Evolutionary conservation across 2,329 filamentous ascomycete species (phyloP).

Genomic region (Aspergillus jensenii): DNA sequence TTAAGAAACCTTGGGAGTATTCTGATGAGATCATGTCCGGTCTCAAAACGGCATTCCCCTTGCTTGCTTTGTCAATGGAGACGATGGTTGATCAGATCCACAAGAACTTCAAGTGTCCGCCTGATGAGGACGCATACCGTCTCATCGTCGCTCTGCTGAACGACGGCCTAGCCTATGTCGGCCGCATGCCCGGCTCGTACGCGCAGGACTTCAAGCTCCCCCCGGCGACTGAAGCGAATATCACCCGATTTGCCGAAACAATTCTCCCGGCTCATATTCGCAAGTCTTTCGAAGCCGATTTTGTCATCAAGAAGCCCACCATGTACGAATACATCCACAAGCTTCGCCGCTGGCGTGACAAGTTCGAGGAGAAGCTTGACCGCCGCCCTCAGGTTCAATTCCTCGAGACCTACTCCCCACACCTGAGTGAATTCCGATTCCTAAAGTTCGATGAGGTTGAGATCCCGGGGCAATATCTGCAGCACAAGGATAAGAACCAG

Average conservation of each 20-base stretch:
- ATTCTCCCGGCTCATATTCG: conserved; percentile 93
- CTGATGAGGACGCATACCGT: conserved; percentile 95
- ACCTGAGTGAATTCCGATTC: conserved; percentile 94
- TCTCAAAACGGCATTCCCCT: conserved; percentile 93
- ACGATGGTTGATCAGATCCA: conserved; percentile 99
- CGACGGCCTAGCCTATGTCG: conserved; percentile 89
- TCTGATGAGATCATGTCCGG: conserved; percentile 94
- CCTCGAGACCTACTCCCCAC: conserved; percentile 82
- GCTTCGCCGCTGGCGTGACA: conserved; percentile 90
- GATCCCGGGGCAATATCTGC: conserved; percentile 92
- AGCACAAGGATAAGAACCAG: conserved; percentile 98
- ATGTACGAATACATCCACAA: conserved; percentile 99
- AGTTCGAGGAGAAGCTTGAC: conserved; percentile 97
- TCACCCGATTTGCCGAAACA: conserved; percentile 93
- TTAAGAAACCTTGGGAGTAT: conserved; percentile 89
- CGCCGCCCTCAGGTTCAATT: conserved; percentile 71
- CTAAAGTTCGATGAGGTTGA: conserved; percentile 99
- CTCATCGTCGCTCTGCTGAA: conserved; percentile 97
- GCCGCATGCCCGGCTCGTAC: conserved; percentile 80
- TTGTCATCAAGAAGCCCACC: conserved; percentile 90
- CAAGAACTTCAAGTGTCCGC: conserved; percentile 98
- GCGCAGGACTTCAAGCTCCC: conserved; percentile 90
- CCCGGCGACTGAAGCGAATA: conserved; percentile 87
- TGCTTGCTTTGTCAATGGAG: conserved; percentile 96
- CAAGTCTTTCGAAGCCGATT: conserved; percentile 96